Percentiles rank a stretch among this genome's conserved stretches.
Conservation (phyloP, 139 green algal genomes). For the Diplosphaera chodatii region DNA sequence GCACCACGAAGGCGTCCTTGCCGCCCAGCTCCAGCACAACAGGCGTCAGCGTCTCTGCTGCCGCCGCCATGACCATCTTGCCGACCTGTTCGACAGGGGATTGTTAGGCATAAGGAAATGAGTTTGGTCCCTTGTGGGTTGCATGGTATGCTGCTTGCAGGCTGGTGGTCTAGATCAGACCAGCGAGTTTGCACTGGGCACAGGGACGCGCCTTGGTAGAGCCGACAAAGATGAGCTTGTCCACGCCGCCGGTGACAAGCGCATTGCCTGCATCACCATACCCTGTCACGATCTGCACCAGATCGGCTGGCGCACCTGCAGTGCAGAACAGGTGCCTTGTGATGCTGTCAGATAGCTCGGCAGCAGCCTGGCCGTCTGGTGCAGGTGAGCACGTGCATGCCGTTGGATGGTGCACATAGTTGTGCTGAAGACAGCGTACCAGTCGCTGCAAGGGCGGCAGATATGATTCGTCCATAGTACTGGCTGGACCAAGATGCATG, state of each 20-base stretch:
- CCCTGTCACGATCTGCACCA: slow-evolving; percentile 92
- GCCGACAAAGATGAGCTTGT: slow-evolving; percentile 93
- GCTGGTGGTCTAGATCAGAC: no score
- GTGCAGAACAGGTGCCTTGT: no score
- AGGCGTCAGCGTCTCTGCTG: slow-evolving; percentile 76
- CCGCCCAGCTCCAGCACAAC: slow-evolving; percentile 95
- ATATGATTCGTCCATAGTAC: slow-evolving; percentile 79
- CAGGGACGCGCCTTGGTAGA: slow-evolving; percentile 52
- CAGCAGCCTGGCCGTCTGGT: no score
- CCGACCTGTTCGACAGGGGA: no score
- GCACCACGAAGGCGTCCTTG: slow-evolving; percentile 95
- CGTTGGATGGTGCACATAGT: no score
- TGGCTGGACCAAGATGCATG: slow-evolving; percentile 78
- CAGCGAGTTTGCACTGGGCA: no score
- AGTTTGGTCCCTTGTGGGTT: no score
- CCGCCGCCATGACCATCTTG: slow-evolving; percentile 70
- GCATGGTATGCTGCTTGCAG: no score
- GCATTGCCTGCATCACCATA: slow-evolving; percentile 86
- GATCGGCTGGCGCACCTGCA: slow-evolving; percentile 65
- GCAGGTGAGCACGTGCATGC: no score
- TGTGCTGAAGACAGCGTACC: slow-evolving; percentile 9
- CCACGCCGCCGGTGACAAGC: slow-evolving; percentile 74
- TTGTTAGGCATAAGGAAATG: no score
- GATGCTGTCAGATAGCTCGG: no score
- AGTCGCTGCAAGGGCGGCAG: slow-evolving; percentile 70